Conservation (phyloP, 805 yeast genomes). For the Zygosaccharomyces gambellarensis region DNA sequence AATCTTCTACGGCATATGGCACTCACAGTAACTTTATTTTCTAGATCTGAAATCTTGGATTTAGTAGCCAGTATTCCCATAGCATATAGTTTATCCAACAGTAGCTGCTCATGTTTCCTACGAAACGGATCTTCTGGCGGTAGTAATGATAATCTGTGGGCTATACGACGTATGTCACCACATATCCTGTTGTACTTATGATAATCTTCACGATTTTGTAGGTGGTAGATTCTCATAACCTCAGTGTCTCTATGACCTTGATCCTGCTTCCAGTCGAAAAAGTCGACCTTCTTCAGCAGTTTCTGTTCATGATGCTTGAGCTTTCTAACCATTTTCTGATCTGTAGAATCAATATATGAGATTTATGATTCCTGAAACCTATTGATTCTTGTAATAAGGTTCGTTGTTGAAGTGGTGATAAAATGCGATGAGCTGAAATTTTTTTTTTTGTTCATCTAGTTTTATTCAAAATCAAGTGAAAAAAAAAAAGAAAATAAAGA, state of each 20-base stretch:
- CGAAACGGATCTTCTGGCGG: constrained; percentile 86
- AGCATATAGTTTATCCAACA: constrained; percentile 78
- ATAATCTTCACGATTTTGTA: constrained; percentile 93
- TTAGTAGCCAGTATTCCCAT: constrained; percentile 90
- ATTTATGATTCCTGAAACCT: not conserved
- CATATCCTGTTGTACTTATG: constrained; percentile 89
- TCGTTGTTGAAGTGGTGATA: not conserved
- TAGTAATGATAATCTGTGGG: constrained; percentile 76
- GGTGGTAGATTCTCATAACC: constrained; percentile 90
- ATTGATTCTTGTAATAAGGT: not conserved
- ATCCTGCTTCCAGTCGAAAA: constrained; percentile 96
- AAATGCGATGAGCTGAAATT: constrained; percentile 17
- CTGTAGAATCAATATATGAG: not conserved
- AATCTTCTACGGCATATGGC: constrained; percentile 88
- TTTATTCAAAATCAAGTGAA: not conserved
- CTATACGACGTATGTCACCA: constrained; percentile 84
- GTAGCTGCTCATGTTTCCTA: constrained; percentile 78
- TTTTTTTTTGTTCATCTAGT: not conserved
- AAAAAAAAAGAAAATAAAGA: not conserved
- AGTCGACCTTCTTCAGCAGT: constrained; percentile 89
- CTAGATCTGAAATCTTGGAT: constrained; percentile 86
- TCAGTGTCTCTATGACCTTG: constrained; percentile 93
- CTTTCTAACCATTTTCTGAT: constrained; percentile 63
- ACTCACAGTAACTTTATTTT: constrained; percentile 86
- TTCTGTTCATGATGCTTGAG: constrained; percentile 94